Conservation (phyloP, 169 alveolate species). For the Ichthyophthirius multifiliis region DNA sequence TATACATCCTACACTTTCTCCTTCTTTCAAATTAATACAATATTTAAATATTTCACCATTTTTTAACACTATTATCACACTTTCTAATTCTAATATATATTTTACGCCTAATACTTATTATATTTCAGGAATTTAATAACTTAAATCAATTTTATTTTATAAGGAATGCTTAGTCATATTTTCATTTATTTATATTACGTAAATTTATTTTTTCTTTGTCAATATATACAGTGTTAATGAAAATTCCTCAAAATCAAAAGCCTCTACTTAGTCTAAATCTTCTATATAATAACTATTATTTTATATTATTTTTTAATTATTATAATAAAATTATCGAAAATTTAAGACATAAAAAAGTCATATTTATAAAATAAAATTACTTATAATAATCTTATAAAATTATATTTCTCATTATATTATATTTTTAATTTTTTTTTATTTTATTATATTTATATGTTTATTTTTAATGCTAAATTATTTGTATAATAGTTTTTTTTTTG, state of each 20-base stretch:
- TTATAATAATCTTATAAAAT: not conserved
- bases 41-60: conserved; percentile 8
- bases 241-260: conserved; percentile 15
- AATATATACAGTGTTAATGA: conserved; percentile 7
- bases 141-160: not conserved
- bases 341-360: no score
- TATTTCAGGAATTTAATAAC: not conserved
- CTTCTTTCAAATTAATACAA: not conserved
- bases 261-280: not conserved
- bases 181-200: not conserved
- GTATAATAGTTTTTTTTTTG: no score
- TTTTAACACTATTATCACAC: not conserved
- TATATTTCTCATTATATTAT: not conserved
- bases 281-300: not conserved
- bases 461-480: no score
- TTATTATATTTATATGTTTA: no score
- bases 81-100: conserved; percentile 16
- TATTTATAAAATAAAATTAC: not conserved
- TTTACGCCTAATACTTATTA: not conserved
- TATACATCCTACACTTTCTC: conserved; percentile 12
- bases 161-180: no score
- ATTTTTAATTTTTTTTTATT: not conserved
- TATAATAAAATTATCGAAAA: no score
- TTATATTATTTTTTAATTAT: not conserved
- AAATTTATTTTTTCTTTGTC: not conserved